Percentiles rank a stretch among this genome's conserved stretches.
phyloP scores from a whole-genome alignment of 768 basidiomycete species.

The Chiua virens region DNA sequence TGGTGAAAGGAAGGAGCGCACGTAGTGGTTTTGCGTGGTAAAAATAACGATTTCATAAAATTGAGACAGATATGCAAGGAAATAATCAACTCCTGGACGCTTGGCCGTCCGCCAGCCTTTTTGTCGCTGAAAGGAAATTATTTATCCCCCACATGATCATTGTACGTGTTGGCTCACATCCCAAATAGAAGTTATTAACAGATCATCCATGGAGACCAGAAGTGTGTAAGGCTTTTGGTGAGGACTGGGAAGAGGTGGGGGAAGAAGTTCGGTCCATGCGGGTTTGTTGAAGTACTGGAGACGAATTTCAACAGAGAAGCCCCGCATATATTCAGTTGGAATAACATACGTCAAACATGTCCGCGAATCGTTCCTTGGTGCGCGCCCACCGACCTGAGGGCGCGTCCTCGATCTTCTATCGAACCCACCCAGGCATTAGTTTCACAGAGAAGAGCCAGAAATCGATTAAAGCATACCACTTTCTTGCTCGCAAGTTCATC shows the following conservation, averaged over 20 bases:
- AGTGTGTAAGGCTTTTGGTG: conserved; percentile 92
- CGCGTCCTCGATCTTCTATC: conserved; percentile 57
- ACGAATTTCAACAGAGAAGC: neutral
- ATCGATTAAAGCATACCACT: conserved; percentile 43
- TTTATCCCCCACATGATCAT: neutral
- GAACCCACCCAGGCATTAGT: neutral
- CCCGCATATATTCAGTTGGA: neutral
- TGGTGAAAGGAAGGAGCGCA: conserved; percentile 39
- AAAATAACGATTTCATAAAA: conserved; percentile 99
- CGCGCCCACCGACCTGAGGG: conserved; percentile 64
- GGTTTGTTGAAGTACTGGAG: conserved; percentile 89
- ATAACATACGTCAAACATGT: conserved; percentile 65
- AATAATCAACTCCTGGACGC: conserved; percentile 97
- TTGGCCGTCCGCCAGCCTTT: conserved; percentile 98
- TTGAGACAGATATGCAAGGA: conserved; percentile 94
- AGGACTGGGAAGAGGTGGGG: conserved; percentile 77
- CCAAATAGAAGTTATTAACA: conserved; percentile 91
- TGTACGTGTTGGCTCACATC: conserved; percentile 62
- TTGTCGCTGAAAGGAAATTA: conserved; percentile 60
- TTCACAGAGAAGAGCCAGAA: neutral
- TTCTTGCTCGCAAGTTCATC: conserved; percentile 67
- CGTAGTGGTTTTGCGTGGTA: conserved; percentile 87
- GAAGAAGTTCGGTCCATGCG: conserved; percentile 88
- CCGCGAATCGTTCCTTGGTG: conserved; percentile 58
- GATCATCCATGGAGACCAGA: conserved; percentile 86